Base-by-base conservation (phyloP, 805 yeast species). In the Starmera amethionina region DNA sequence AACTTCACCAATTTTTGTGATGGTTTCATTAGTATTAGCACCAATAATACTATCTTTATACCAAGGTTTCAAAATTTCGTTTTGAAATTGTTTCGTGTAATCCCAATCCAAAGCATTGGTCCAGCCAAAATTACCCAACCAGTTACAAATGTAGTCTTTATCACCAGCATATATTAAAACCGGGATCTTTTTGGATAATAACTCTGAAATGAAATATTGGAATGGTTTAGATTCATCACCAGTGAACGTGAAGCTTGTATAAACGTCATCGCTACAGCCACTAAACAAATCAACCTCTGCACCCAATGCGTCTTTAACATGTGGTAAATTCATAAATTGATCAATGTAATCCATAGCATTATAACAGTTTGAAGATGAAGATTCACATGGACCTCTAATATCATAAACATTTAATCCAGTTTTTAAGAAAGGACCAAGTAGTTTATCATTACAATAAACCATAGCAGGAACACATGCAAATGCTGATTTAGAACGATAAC, bases 101-200 rank as follows among this genome's bases (percentile, higher is more conserved):
- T 72, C 60, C 90, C 93, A 85, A 45, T 69, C 73, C 46, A 85
- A 65, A 46, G 61, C 68, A 55, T 82, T 72, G 13, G 88, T 65
- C 93, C 95, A 86, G 12, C 84, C 93, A 49, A 75, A 76, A 64
- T 86, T 84, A 49, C 96, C 96, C 48, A 87, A 69, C 93, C 96
- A 87, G 67, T 87, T 87, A 64, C 96, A 87, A 55, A 87, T 86
- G 61, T 73, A 87, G 61, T 87, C 96, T 62, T 87, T 84, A 60
- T 87, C 95, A 55, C 96, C 96, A n/a, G 96, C 96, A 52, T 87
- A 88, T 45, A 86, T 75, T 54, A 88, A 72, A 5, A 87, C 89
- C 15, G 96, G 95, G 36, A 86, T 55, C 22, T 75, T 81, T 42
- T 70, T 60, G 52, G 84, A 80, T 51, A 87, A 70, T 43, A 87